Evolutionary conservation across 345 rosid genomes (phyloP).

Genomic region (Nephelium lappaceum): DNA sequence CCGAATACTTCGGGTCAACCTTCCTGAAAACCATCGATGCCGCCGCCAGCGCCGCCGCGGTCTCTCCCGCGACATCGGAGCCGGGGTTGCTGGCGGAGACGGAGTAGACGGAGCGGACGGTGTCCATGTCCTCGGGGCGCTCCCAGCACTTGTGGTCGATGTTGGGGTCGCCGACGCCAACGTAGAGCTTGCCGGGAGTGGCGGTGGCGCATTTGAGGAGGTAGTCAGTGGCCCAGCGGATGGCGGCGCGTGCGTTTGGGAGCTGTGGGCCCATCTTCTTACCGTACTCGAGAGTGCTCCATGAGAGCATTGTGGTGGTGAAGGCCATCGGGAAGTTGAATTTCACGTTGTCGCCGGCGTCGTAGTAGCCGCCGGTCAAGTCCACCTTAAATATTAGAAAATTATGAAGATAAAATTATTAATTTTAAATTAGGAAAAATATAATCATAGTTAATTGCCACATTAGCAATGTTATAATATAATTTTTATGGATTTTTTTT

Average conservation of each 20-base stretch:
- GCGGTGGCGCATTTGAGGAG: conserved; percentile 82
- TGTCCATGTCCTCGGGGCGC: conserved; percentile 96
- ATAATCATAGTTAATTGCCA: no score
- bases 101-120: conserved; percentile 62
- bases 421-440: background rate
- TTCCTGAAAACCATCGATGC: conserved; percentile 87
- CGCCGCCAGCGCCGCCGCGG: conserved; percentile 85
- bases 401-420: background rate
- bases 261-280: conserved; percentile 69
- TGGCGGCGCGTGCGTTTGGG: conserved; percentile 53
- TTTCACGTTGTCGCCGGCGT: conserved; percentile 92
- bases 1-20: conserved; percentile 55
- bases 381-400: conserved; percentile 57
- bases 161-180: conserved; percentile 91
- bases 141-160: conserved; percentile 95
- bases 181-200: conserved; percentile 78
- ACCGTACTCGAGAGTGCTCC: conserved; percentile 85
- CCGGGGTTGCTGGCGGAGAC: conserved; percentile 82
- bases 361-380: conserved; percentile 88
- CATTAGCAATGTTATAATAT: background rate
- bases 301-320: conserved; percentile 88
- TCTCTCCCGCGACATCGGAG: conserved; percentile 92
- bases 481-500: no score
- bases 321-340: conserved; percentile 96
- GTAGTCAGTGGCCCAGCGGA: conserved; percentile 87